Evolutionary conservation across 2,329 filamentous ascomycete species (phyloP), one percentile per base, ranked within the genome.

Genomic region (Colletotrichum spinosum): DNA sequence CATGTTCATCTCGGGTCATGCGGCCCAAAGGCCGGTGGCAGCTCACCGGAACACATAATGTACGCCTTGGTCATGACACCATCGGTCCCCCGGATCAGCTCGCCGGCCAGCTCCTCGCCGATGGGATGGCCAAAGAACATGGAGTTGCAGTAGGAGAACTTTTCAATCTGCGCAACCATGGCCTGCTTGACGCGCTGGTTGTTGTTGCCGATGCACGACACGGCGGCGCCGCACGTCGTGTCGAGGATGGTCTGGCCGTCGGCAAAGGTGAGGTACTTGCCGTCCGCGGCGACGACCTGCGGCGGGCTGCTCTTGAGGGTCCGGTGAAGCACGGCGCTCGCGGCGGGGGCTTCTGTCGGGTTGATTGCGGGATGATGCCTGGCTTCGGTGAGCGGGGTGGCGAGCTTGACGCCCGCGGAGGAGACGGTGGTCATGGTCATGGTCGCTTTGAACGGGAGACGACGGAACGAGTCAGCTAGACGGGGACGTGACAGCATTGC

Each of bases 141-240:
- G 3, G 73, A 73, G 54, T 77, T 74, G 0, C 73, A 71, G 37
- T 77, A 92, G 0, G 82, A 79, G 0, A 90, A 78, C 49, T 86
- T 72, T 52, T 84, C 80, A 68, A 91, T 79, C 70, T 93, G 90
- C 11, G 81, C 71, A 5, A 79, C 75, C 45, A 93, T 83, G 1
- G 89, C 90, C 2, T 84, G 78, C 11, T 81, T 80, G 11, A 94
- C 86, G 52, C 88, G 81, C 46, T 81, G 72, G 55, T 90, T 84
- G 37, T 86, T 88, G 70, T 93, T 89, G 7, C 92, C 92, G 9
- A 95, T 79, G 72, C 89, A 90, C 9, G 88, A 83, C 4, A 94
- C 91, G 25, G 90, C 91, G 3, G 92, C 90, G 17, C 92, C 92
- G 35, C 90, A 86, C 17, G 89, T 91, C 1, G 88, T 90, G 74